Percentiles rank a stretch among this genome's conserved stretches.
These are phyloP conservation scores for Periglandula ipomoeae DNA, from an alignment of 2,329 filamentous ascomycete species.

Conservation along the genomic window DNA sequence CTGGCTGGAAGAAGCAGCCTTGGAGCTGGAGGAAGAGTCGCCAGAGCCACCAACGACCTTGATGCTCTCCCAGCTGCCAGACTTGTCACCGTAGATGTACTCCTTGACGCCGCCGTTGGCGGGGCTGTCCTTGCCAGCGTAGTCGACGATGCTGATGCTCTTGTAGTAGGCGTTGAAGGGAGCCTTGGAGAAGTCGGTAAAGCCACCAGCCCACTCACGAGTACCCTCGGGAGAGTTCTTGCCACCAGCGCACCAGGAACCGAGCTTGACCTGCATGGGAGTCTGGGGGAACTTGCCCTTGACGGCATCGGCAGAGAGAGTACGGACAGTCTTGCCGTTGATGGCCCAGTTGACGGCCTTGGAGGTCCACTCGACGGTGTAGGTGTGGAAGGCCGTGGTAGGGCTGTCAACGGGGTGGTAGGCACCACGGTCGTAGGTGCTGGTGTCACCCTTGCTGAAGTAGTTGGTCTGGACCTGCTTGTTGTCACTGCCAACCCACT, in stretches of 20 bases:
- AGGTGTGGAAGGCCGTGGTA: slow-evolving; percentile 47
- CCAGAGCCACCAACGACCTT: slow-evolving; percentile 63
- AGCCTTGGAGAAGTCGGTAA: slow-evolving; percentile 32
- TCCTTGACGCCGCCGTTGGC: slow-evolving; percentile 27
- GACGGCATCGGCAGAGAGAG: slow-evolving; percentile 47
- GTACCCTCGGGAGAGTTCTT: slow-evolving; percentile 57
- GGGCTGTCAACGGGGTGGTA: slow-evolving; percentile 49
- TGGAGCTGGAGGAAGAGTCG: slow-evolving; percentile 42
- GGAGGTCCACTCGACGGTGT: slow-evolving; percentile 59
- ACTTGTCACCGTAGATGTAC: slow-evolving; percentile 32
- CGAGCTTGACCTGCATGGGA: slow-evolving; percentile 62
- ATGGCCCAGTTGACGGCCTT: slow-evolving; percentile 56
- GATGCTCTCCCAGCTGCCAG: slow-evolving; percentile 35
- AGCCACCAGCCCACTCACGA: slow-evolving; percentile 59
- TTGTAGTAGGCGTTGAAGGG: slow-evolving; percentile 37
- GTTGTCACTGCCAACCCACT: slow-evolving; percentile 64
- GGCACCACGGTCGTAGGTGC: slow-evolving; percentile 58
- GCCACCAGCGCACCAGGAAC: slow-evolving; percentile 56
- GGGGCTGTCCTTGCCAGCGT: slow-evolving; percentile 27
- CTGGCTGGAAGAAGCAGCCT: slow-evolving; percentile 43
- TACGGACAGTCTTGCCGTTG: slow-evolving; percentile 52
- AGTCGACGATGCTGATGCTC: slow-evolving; percentile 34
- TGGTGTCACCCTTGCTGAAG: slow-evolving; percentile 65
- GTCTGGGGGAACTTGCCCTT: slow-evolving; percentile 59
- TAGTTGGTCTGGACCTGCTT: slow-evolving; percentile 76